Conservation (phyloP, 108 stramenopile species). For the Skeletonema costatum region DNA sequence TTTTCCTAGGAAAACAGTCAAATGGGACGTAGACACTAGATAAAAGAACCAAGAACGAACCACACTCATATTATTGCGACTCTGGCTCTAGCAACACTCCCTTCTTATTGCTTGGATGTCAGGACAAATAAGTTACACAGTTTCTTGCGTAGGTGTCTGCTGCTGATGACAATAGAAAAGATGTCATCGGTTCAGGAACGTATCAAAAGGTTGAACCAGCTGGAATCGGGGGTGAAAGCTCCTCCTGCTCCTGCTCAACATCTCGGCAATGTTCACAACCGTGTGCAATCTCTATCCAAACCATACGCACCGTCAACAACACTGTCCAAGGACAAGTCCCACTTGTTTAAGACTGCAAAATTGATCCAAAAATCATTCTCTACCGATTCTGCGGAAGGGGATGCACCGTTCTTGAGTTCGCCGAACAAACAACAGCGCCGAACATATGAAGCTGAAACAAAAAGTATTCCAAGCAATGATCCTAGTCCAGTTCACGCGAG, state of each 20-base stretch:
- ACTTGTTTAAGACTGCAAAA: conserved; percentile 14
- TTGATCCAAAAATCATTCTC: conserved; percentile 15
- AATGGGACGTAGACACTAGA: too few relatives aligned
- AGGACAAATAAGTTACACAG: too few relatives aligned
- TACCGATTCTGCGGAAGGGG: conserved; percentile 1
- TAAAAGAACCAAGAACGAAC: too few relatives aligned
- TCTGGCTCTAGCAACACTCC: too few relatives aligned
- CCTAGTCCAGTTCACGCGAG: neutral
- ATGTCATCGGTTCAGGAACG: neutral
- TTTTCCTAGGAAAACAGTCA: too few relatives aligned
- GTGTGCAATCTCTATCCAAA: neutral
- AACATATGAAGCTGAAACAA: neutral
- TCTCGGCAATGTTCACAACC: neutral
- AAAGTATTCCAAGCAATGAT: neutral
- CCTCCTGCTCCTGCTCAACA: neutral
- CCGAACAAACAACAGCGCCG: neutral
- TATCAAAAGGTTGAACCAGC: neutral
- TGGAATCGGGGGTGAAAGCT: neutral
- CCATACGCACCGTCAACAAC: neutral
- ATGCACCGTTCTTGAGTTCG: neutral
- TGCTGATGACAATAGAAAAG: too few relatives aligned
- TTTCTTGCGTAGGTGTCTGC: too few relatives aligned
- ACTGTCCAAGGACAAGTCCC: neutral
- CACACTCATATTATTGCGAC: too few relatives aligned
- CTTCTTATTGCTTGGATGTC: too few relatives aligned